Evolutionary conservation across 306 rosid genomes (phyloP).

Genomic region (Oemleria cerasiformis): DNA sequence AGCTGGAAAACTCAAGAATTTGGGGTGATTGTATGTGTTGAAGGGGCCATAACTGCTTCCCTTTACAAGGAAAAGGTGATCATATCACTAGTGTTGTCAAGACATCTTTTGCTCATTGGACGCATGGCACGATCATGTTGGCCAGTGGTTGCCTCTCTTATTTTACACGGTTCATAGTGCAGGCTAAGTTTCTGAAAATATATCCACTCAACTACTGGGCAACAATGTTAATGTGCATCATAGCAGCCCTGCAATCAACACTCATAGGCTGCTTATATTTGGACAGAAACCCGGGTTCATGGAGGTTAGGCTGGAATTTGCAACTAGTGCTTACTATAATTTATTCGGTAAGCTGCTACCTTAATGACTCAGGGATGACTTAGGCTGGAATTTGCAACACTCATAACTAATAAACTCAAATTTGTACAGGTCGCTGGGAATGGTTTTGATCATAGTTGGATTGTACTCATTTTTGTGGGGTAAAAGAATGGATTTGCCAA

Average conservation of each 20-base stretch:
- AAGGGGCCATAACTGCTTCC: slow-evolving; percentile 44
- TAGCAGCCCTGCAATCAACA: slow-evolving; percentile 48
- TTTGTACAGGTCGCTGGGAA: slow-evolving; percentile 50
- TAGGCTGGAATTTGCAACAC: no score
- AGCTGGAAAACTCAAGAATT: slow-evolving; percentile 40
- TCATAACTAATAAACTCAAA: background rate
- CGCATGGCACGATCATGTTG: slow-evolving; percentile 49
- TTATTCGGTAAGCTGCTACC: slow-evolving; percentile 47
- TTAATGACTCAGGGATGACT: no score
- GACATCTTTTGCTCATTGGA: slow-evolving; percentile 34
- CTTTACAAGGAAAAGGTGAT: slow-evolving; percentile 47
- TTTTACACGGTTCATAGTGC: slow-evolving; percentile 46
- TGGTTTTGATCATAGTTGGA: slow-evolving; percentile 52
- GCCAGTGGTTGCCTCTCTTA: slow-evolving; percentile 48
- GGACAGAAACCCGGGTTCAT: slow-evolving; percentile 33
- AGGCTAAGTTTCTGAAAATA: slow-evolving; percentile 44
- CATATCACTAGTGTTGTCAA: background rate
- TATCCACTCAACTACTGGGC: slow-evolving; percentile 52
- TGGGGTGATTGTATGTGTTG: slow-evolving; percentile 57
- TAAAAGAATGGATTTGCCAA: slow-evolving; percentile 32
- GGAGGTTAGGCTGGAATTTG: slow-evolving; percentile 59
- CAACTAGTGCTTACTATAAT: slow-evolving; percentile 49
- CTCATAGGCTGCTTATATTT: slow-evolving; percentile 39
- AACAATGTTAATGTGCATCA: slow-evolving; percentile 50
- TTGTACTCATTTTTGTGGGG: slow-evolving; percentile 66